Evolutionary conservation across 2,329 filamentous ascomycete genomes (phyloP).

Genomic region (Botrytis fabae): DNA sequence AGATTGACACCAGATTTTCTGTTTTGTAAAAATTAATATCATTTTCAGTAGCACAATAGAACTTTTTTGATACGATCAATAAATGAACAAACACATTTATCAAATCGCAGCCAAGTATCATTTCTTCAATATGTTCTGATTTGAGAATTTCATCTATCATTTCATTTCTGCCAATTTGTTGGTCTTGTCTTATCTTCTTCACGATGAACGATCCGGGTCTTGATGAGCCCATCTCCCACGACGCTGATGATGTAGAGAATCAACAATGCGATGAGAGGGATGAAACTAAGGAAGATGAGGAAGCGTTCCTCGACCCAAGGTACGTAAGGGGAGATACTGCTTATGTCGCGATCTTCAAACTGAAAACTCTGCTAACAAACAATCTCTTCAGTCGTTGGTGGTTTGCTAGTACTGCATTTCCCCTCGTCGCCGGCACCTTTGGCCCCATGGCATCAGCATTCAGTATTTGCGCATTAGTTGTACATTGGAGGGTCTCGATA

Average conservation of each 20-base stretch:
- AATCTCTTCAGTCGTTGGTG: slow-evolving; percentile 50
- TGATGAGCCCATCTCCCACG: slow-evolving; percentile 35
- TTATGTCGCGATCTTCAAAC: background rate
- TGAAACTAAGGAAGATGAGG: slow-evolving; percentile 35
- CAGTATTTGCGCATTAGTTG: slow-evolving; percentile 82
- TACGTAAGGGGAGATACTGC: slow-evolving; percentile 9
- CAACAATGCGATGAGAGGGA: slow-evolving; percentile 31
- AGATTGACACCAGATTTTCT: background rate
- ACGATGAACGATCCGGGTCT: slow-evolving; percentile 40
- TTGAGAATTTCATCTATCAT: background rate
- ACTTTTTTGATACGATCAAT: background rate
- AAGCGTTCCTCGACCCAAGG: slow-evolving; percentile 36
- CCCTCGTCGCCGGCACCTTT: slow-evolving; percentile 79
- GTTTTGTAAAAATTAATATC: background rate
- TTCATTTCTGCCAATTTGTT: background rate
- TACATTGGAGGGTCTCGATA: slow-evolving; percentile 69
- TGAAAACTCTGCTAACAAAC: background rate
- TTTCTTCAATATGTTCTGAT: background rate
- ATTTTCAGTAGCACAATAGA: background rate
- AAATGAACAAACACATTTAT: background rate
- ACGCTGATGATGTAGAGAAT: slow-evolving; percentile 37
- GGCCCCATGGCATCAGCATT: slow-evolving; percentile 86
- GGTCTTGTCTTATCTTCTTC: background rate
- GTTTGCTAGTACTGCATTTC: slow-evolving; percentile 66
- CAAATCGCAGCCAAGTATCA: background rate